Conservation (phyloP, 1,139 yeast species). For the Taphrina communis region DNA sequence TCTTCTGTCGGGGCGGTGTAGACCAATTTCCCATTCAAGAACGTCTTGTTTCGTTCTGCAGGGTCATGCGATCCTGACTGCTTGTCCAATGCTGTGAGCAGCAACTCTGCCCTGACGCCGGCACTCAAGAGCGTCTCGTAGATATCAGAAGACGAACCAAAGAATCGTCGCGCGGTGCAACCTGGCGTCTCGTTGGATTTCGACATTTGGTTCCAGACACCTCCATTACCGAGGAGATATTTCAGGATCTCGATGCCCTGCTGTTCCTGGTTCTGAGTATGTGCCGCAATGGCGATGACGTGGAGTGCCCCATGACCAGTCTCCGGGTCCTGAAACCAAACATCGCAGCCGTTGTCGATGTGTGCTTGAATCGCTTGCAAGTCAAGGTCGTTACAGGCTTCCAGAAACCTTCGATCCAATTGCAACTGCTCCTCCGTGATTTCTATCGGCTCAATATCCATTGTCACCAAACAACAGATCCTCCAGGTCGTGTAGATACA, state of each 20-base stretch:
- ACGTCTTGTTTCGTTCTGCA: constrained; percentile 62
- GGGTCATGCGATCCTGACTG: constrained; percentile 47
- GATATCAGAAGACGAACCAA: constrained; percentile 47
- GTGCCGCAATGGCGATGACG: constrained; percentile 18
- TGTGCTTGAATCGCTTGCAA: constrained; percentile 17
- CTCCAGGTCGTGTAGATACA: too few relatives aligned
- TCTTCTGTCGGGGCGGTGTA: constrained; percentile 67
- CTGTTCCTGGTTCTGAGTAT: not conserved
- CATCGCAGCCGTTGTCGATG: constrained; percentile 37
- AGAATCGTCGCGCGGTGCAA: constrained; percentile 52
- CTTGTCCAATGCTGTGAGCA: constrained; percentile 68
- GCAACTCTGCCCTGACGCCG: constrained; percentile 86
- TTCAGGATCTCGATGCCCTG: constrained; percentile 17
- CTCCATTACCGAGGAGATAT: constrained; percentile 37
- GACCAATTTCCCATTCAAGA: constrained; percentile 68
- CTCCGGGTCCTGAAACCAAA: constrained; percentile 39
- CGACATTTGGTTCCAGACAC: constrained; percentile 52
- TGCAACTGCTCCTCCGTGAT: constrained; percentile 30
- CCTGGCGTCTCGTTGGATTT: constrained; percentile 55
- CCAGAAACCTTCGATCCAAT: constrained; percentile 24
- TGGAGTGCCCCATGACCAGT: constrained; percentile 41
- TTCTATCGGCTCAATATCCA: constrained; percentile 29
- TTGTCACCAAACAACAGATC: not conserved
- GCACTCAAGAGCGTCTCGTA: constrained; percentile 73
- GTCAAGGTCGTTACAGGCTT: constrained; percentile 34